Conservation (phyloP, 2,329 filamentous ascomycete species). For the Fusarium beomiforme region DNA sequence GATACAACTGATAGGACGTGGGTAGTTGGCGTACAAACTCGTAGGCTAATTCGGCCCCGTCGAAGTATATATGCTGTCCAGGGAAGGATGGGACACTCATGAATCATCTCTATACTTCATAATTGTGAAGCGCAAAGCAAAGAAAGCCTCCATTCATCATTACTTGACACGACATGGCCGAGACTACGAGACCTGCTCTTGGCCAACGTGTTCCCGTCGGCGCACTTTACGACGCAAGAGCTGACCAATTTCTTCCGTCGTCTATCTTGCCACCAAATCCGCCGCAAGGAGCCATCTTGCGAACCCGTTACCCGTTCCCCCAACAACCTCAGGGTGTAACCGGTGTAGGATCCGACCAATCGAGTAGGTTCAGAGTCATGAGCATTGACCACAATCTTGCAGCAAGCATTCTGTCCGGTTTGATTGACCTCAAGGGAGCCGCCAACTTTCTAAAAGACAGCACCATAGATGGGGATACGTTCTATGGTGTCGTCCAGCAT, state of each 20-base stretch:
- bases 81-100: neutral
- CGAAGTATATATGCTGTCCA: neutral
- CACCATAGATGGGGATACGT: fast-evolving
- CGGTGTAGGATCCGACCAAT: neutral
- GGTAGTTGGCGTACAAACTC: fast-evolving
- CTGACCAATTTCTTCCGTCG: constrained; percentile 12
- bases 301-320: neutral
- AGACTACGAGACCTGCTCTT: neutral
- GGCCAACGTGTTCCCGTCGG: constrained; percentile 15
- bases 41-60: neutral
- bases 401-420: constrained; percentile 17
- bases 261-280: neutral
- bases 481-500: neutral
- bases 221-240: constrained; percentile 25
- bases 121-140: fast-evolving
- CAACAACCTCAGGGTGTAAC: neutral
- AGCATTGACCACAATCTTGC: neutral
- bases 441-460: constrained; percentile 9
- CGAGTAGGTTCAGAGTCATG: neutral
- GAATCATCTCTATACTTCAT: neutral
- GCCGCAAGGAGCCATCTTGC: neutral
- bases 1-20: neutral
- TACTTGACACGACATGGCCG: neutral
- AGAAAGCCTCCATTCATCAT: fast-evolving
- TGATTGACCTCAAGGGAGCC: constrained; percentile 4